phyloP scores from a whole-genome alignment of 768 basidiomycete genomes.

The Exidia glandulosa region DNA sequence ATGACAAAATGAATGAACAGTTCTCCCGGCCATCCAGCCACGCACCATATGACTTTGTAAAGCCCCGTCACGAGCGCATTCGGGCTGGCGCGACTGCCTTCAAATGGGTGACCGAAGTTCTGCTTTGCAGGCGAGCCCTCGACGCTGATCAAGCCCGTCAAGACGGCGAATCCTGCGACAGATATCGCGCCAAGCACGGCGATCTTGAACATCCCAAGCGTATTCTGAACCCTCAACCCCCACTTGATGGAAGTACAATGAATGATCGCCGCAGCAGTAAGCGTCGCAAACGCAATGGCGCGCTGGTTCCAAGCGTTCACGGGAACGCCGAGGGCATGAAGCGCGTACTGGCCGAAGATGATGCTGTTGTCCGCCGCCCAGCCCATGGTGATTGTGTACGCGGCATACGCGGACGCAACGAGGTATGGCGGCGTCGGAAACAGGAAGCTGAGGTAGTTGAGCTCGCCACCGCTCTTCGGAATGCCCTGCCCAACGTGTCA shows the following conservation, averaged over 20 bases:
- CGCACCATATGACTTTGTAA: conserved; percentile 62
- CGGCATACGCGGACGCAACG: conserved; percentile 45
- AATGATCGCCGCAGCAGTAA: conserved; percentile 44
- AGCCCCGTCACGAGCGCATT: conserved; percentile 56
- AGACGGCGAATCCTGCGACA: conserved; percentile 32
- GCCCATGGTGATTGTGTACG: conserved; percentile 48
- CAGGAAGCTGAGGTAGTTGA: conserved; percentile 66
- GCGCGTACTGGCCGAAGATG: conserved; percentile 62
- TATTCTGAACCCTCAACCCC: conserved; percentile 55
- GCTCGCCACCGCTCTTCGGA: conserved; percentile 64
- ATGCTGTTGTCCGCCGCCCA: conserved; percentile 47
- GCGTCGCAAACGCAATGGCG: conserved; percentile 40
- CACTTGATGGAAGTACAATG: conserved; percentile 44
- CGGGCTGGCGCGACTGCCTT: conserved; percentile 37
- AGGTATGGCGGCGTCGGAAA: conserved; percentile 52
- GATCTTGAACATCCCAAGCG: conserved; percentile 53
- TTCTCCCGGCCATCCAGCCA: not conserved
- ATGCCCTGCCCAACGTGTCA: too few species aligned
- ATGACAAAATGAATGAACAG: not conserved
- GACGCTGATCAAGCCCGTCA: conserved; percentile 12
- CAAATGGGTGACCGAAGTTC: conserved; percentile 16
- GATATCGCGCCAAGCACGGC: conserved; percentile 40
- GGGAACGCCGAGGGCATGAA: conserved; percentile 36
- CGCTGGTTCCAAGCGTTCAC: conserved; percentile 35
- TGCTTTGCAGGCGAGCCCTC: not conserved